These are phyloP conservation scores for Platanus orientalis DNA, from an alignment of 164 flowering plant genomes.

Conservation along the genomic window DNA sequence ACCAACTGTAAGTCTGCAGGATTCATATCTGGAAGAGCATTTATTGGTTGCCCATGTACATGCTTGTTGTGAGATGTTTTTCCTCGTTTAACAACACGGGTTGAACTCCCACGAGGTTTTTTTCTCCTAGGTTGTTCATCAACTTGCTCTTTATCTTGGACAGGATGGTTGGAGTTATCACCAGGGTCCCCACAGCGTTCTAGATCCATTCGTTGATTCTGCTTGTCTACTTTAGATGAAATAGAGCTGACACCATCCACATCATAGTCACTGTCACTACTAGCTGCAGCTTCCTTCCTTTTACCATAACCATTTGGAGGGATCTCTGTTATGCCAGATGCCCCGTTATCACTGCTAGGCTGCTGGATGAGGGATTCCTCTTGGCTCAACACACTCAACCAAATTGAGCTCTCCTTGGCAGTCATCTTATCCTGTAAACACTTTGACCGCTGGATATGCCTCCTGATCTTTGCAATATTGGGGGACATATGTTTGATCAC, in stretches of 20 bases:
- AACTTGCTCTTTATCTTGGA: constrained; percentile 27
- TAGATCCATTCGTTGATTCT: constrained; percentile 26
- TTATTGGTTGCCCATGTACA: constrained; percentile 22
- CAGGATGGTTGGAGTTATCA: constrained; percentile 11
- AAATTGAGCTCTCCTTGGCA: constrained; percentile 74
- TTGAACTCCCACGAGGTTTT: constrained; percentile 26
- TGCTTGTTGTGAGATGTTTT: constrained; percentile 12
- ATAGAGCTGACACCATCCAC: constrained; percentile 46
- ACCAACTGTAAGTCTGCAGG: constrained; percentile 18
- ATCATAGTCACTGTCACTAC: constrained; percentile 70
- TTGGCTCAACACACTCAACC: constrained; percentile 64
- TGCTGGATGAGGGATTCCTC: constrained; percentile 57
- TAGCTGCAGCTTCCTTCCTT: constrained; percentile 36
- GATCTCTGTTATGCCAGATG: constrained; percentile 49
- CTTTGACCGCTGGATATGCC: constrained; percentile 65
- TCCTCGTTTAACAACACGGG: constrained; percentile 18
- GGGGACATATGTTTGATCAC: constrained; percentile 96
- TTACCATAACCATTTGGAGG: constrained; percentile 26
- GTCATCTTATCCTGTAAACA: constrained; percentile 87
- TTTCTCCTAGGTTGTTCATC: constrained; percentile 29
- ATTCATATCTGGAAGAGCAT: constrained; percentile 42
- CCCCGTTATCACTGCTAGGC: constrained; percentile 52
- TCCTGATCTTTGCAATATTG: constrained; percentile 71
- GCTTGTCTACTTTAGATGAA: constrained; percentile 56
- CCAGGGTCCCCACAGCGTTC: constrained; percentile 14